These are phyloP conservation scores for Aspergillus oerlinghausenensis DNA, from an alignment of 2,329 filamentous ascomycete genomes.

Conservation along the genomic window DNA sequence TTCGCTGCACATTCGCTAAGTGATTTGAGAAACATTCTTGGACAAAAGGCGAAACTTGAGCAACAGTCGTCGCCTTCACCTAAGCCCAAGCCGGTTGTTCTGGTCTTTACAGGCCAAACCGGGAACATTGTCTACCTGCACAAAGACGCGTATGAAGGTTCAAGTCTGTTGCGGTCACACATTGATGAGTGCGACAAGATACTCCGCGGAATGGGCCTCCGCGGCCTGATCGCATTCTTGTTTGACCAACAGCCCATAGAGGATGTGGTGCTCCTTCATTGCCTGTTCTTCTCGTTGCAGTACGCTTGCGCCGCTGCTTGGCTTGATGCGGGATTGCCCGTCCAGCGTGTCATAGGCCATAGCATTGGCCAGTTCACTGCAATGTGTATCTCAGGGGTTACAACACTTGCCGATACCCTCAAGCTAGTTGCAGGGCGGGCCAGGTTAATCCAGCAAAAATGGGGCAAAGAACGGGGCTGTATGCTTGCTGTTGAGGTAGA, in stretches of 20 bases:
- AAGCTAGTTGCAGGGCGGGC: constrained; percentile 26
- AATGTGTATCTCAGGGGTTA: constrained; percentile 26
- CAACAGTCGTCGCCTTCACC: not conserved
- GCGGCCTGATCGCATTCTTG: constrained; percentile 30
- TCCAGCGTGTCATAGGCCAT: constrained; percentile 33
- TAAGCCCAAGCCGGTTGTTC: constrained; percentile 1
- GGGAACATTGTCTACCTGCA: not conserved
- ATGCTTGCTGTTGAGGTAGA: constrained; percentile 36
- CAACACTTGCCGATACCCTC: constrained; percentile 28
- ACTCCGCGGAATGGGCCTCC: constrained; percentile 19
- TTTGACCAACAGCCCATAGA: constrained; percentile 18
- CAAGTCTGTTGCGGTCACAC: constrained; percentile 14
- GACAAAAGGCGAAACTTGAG: not conserved
- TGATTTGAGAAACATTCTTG: not conserved
- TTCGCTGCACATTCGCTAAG: not conserved
- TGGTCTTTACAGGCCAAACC: constrained; percentile 4
- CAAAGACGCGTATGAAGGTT: not conserved
- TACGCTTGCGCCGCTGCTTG: constrained; percentile 35
- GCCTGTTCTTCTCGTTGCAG: constrained; percentile 34
- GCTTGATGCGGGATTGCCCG: constrained; percentile 34
- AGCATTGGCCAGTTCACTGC: constrained; percentile 38
- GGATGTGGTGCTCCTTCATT: constrained; percentile 31
- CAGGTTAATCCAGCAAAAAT: constrained; percentile 23
- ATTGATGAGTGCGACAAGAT: constrained; percentile 21
- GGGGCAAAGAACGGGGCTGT: constrained; percentile 28